phyloP scores from a whole-genome alignment of 352 stramenopile genomes.

The Pythium sp. region DNA sequence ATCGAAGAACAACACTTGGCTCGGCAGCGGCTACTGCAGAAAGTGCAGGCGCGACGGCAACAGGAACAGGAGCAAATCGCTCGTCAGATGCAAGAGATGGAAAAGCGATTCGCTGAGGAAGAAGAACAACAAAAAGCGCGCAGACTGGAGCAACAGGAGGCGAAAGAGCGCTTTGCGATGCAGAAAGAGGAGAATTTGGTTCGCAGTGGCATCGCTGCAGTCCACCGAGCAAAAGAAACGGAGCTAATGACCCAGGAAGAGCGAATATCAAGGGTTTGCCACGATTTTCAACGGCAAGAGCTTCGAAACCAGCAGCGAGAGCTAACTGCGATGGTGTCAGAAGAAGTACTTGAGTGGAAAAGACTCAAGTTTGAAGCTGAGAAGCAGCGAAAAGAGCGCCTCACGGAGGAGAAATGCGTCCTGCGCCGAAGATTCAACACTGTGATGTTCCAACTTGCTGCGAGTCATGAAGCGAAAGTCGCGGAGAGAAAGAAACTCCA shows the following conservation, averaged over 20 bases:
- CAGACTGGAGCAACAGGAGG: conserved; percentile 16
- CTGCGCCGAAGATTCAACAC: conserved; percentile 18
- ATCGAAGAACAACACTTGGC: conserved; percentile 18
- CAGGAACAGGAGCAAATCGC: conserved; percentile 24
- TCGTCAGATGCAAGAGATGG: conserved; percentile 18
- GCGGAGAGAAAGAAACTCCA: conserved; percentile 19
- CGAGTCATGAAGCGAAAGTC: conserved; percentile 10
- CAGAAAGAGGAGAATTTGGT: conserved; percentile 20
- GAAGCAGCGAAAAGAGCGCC: not conserved
- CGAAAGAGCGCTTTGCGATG: conserved; percentile 14
- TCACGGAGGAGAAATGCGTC: conserved; percentile 25
- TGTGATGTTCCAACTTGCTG: conserved; percentile 32
- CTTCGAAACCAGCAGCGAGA: conserved; percentile 1
- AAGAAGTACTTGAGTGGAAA: conserved; percentile 14
- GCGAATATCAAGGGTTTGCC: not conserved
- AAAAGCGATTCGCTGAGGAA: conserved; percentile 10
- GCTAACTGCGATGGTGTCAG: conserved; percentile 1
- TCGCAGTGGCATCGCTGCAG: not conserved
- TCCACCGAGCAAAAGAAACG: not conserved
- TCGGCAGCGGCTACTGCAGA: conserved; percentile 11
- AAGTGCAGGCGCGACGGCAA: conserved; percentile 24
- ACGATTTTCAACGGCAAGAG: not conserved
- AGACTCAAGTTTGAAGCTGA: conserved; percentile 8
- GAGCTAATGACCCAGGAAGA: conserved; percentile 12
- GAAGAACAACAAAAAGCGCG: conserved; percentile 13